Conservation (phyloP, 345 rosid genomes). For the Theobroma cacao region DNA sequence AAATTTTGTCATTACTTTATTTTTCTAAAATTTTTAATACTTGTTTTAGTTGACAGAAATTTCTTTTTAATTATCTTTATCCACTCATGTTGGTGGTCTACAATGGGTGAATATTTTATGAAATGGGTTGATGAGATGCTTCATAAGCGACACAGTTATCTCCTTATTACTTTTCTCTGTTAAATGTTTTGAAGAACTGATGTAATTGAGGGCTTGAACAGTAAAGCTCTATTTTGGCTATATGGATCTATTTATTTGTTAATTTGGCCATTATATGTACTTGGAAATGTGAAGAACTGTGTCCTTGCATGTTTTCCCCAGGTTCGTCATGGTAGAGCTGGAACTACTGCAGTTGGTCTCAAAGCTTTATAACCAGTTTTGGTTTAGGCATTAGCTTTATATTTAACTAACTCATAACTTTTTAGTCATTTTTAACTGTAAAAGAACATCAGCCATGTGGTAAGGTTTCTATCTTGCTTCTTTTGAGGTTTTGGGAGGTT, state of each 20-base stretch:
- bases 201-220: not conserved
- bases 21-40: not conserved
- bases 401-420: not conserved
- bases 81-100: not conserved
- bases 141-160: not conserved
- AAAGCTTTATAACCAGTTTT: constrained; percentile 35
- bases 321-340: constrained; percentile 99
- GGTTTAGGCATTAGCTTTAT: not conserved
- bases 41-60: not conserved
- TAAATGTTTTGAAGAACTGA: not conserved
- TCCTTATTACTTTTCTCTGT: not conserved
- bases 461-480: not conserved
- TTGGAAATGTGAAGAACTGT: not conserved
- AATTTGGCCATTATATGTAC: not conserved
- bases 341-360: constrained; percentile 96
- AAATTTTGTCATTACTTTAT: not conserved
- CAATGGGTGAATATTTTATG: not conserved
- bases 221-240: not conserved
- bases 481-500: not conserved
- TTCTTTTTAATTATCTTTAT: not conserved
- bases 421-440: not conserved
- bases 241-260: not conserved
- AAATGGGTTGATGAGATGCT: not conserved
- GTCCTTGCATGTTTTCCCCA: constrained; percentile 28
- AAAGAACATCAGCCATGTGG: not conserved